Evolutionary conservation across 768 basidiomycete species (phyloP), one percentile per base, ranked within the genome.

Genomic region (Exsudoporus frostii): DNA sequence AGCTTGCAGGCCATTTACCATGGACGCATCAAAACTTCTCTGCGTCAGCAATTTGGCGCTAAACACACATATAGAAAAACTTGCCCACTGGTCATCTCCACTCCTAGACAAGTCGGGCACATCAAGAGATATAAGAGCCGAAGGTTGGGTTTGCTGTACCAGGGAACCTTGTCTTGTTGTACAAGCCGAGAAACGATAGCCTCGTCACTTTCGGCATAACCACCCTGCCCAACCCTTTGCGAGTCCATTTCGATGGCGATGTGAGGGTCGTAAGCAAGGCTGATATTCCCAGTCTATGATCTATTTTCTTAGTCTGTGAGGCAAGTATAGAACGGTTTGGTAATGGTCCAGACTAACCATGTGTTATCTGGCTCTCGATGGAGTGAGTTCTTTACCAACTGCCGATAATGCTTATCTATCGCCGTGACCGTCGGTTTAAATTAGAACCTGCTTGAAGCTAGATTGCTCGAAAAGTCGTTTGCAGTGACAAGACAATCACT

Each of bases 61-160:
- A n/a, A 40, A 14, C 15, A 15, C 20, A 29, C 0, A 7, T 13
- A 15, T 11, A 9, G 8, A 55, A 36, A 30, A 5, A 39, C 60
- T 53, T 37, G 13, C 63, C 64, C 63, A n/a, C 44, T 55, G 3
- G 57, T 64, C 45, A 56, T 51, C 37, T 60, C 59, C 40, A 64
- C 59, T n/a, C 54, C 55, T 3, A 67, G 45, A 43, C 62, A 63
- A 7, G 58, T 39, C 14, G 82, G 84, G 55, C 84, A 69, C 65
- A 85, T 73, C 45, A 84, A 43, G 24, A 85, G 52, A 65, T 85
- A 85, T 39, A 85, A 57, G 22, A 73, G 33, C 20, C 83, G 71
- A 54, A 86, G 68, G 56, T 85, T 85, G 2, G 73, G 82, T 58
- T 85, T 86, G 56, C 61, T 64, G 65, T 84, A 85, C 84, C 85